These are phyloP conservation scores for Ascochyta koolunga DNA, from an alignment of 2,329 filamentous ascomycete species.

Conservation along the genomic window DNA sequence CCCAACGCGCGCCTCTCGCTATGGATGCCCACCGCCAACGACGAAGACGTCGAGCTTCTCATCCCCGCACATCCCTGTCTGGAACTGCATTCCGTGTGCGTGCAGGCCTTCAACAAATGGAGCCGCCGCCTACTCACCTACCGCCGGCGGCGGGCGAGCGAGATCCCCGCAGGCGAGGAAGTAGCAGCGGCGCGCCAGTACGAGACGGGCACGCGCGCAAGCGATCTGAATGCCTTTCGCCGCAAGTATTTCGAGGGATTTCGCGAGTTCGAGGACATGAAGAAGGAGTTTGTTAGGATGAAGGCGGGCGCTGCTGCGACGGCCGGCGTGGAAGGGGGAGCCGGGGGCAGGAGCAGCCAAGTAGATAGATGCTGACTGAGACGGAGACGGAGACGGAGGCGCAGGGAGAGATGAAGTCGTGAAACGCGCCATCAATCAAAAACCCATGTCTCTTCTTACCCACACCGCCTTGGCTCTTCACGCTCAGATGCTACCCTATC, in stretches of 20 bases:
- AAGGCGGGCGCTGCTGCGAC: slow-evolving; percentile 13
- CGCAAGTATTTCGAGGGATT: slow-evolving; percentile 58
- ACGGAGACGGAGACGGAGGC: too few relatives aligned
- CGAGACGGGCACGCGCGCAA: slow-evolving; percentile 59
- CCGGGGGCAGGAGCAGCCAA: too few relatives aligned
- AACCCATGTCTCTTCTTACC: too few relatives aligned
- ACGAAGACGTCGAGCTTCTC: slow-evolving; percentile 69
- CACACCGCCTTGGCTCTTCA: too few relatives aligned
- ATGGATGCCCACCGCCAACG: slow-evolving; percentile 89
- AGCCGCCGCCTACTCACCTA: slow-evolving; percentile 89
- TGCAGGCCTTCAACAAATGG: slow-evolving; percentile 93
- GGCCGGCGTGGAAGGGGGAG: too few relatives aligned
- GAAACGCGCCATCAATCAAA: too few relatives aligned
- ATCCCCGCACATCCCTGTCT: slow-evolving; percentile 79
- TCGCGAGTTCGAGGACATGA: slow-evolving; percentile 41
- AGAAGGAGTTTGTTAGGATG: slow-evolving; percentile 36
- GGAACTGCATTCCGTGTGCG: slow-evolving; percentile 75
- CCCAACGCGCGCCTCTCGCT: slow-evolving; percentile 82
- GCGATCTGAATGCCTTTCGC: slow-evolving; percentile 72
- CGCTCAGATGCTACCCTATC: too few relatives aligned
- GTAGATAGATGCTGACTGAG: too few relatives aligned
- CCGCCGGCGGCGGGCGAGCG: slow-evolving; percentile 66
- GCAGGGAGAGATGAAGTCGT: too few relatives aligned
- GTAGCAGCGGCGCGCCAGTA: slow-evolving; percentile 20
- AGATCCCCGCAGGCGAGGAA: slow-evolving; percentile 49